These are phyloP conservation scores for Clonostachys byssicola DNA, from an alignment of 2,329 filamentous ascomycete species.

Conservation along the genomic window DNA sequence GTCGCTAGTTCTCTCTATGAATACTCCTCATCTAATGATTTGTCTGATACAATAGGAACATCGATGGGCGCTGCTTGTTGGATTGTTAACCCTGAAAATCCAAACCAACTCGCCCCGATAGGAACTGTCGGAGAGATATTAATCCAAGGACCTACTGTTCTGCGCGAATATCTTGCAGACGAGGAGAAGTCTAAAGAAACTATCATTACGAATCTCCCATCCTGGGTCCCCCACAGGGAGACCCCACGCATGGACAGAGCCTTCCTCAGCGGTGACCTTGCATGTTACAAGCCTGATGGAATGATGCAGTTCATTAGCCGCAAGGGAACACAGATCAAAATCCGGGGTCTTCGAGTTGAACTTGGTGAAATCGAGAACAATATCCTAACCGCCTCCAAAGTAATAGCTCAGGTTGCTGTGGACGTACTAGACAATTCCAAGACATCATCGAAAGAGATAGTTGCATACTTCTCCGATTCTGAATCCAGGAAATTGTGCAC, in stretches of 20 bases:
- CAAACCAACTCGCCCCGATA: slow-evolving; percentile 3
- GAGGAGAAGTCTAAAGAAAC: slow-evolving; percentile 12
- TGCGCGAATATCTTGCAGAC: slow-evolving; percentile 41
- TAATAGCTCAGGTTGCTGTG: not conserved
- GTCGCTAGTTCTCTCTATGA: slow-evolving; percentile 3
- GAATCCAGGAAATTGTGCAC: no score
- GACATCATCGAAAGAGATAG: not conserved
- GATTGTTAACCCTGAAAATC: slow-evolving; percentile 5
- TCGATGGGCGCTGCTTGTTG: slow-evolving; percentile 5
- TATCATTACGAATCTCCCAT: slow-evolving; percentile 4
- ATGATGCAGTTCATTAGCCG: not conserved
- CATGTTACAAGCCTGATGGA: slow-evolving; percentile 1
- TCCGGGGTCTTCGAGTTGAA: slow-evolving; percentile 1
- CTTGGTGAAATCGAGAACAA: slow-evolving; percentile 1
- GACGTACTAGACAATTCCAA: not conserved
- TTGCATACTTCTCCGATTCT: slow-evolving; percentile 1
- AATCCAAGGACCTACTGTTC: slow-evolving; percentile 26
- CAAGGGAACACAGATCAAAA: slow-evolving; percentile 2
- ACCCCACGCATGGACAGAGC: not conserved
- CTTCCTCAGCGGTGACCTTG: not conserved
- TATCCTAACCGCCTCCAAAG: not conserved
- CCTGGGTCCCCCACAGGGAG: not conserved
- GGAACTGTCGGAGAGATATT: slow-evolving; percentile 7
- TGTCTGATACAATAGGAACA: slow-evolving; percentile 2
- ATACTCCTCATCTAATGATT: not conserved